Percentiles rank a stretch among this genome's conserved stretches.
These are phyloP conservation scores for Nematodospora anomalae DNA, from an alignment of 1,139 yeast genomes.

Conservation along the genomic window DNA sequence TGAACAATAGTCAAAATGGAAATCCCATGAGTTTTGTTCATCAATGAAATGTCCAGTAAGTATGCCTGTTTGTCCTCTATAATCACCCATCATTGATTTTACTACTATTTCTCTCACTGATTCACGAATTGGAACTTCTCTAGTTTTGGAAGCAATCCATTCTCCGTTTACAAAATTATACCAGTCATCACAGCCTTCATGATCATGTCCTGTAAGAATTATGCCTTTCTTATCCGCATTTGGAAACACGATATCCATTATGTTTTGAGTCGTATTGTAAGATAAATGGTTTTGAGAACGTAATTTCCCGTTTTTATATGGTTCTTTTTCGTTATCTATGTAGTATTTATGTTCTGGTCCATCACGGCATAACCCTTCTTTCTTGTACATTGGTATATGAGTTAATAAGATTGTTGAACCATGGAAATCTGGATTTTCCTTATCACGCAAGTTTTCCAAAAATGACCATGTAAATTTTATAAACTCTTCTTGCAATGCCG, in stretches of 20 bases:
- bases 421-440: slow-evolving; percentile 48
- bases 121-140: slow-evolving; percentile 23
- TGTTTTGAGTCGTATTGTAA: slow-evolving; percentile 60
- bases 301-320: slow-evolving; percentile 66
- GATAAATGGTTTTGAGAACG: slow-evolving; percentile 88
- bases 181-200: slow-evolving; percentile 82
- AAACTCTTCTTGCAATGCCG: slow-evolving; percentile 76
- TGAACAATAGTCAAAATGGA: slow-evolving; percentile 70
- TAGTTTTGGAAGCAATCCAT: slow-evolving; percentile 60
- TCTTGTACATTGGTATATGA: slow-evolving; percentile 86
- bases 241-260: slow-evolving; percentile 68
- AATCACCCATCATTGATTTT: slow-evolving; percentile 95
- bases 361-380: slow-evolving; percentile 78
- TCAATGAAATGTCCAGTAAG: slow-evolving; percentile 63
- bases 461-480: slow-evolving; percentile 70
- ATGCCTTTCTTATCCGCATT: slow-evolving; percentile 66
- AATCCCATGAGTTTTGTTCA: slow-evolving; percentile 52
- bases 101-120: slow-evolving; percentile 79
- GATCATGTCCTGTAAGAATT: slow-evolving; percentile 93
- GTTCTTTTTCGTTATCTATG: slow-evolving; percentile 53
- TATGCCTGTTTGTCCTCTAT: slow-evolving; percentile 83
- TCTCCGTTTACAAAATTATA: slow-evolving; percentile 46
- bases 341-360: slow-evolving; percentile 70
- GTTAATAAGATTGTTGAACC: slow-evolving; percentile 85
- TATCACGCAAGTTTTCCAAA: slow-evolving; percentile 52